Evolutionary conservation across 768 basidiomycete genomes (phyloP).

Genomic region (Mycena rebaudengoi): DNA sequence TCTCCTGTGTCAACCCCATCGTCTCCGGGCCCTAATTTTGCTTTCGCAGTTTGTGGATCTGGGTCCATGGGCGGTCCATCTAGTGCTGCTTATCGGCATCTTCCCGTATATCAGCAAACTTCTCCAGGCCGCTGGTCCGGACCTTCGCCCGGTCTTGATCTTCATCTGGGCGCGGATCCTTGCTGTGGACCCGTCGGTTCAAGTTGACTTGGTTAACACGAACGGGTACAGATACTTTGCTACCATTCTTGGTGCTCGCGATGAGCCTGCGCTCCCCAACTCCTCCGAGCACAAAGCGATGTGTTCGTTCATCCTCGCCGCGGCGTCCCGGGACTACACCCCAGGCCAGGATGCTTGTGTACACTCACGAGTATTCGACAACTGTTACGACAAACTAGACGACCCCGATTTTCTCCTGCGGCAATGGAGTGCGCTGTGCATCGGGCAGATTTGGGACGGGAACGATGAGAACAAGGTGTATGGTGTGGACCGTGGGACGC

Average conservation of each 20-base stretch:
- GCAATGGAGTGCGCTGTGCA: slow-evolving; percentile 94
- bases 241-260: slow-evolving; percentile 72
- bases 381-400: slow-evolving; percentile 84
- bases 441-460: slow-evolving; percentile 93
- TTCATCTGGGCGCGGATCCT: slow-evolving; percentile 99
- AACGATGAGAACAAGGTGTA: slow-evolving; percentile 91
- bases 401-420: slow-evolving; percentile 92
- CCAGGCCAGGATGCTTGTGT: slow-evolving; percentile 89
- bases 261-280: slow-evolving; percentile 84
- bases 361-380: slow-evolving; percentile 83
- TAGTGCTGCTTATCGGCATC: slow-evolving; percentile 95
- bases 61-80: slow-evolving; percentile 98
- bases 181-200: slow-evolving; percentile 94
- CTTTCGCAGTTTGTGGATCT: slow-evolving; percentile 98
- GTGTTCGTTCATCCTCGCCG: slow-evolving; percentile 95
- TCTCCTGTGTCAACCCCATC: slow-evolving; percentile 93
- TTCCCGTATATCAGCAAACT: slow-evolving; percentile 99
- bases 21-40: slow-evolving; percentile 93
- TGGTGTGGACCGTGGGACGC: slow-evolving; percentile 80
- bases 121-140: slow-evolving; percentile 92
- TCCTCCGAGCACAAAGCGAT: slow-evolving; percentile 96
- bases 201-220: slow-evolving; percentile 86
- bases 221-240: slow-evolving; percentile 89
- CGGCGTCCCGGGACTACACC: slow-evolving; percentile 90
- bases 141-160: slow-evolving; percentile 96